phyloP scores from a whole-genome alignment of 805 yeast genomes.

The Millerozyma miso region DNA sequence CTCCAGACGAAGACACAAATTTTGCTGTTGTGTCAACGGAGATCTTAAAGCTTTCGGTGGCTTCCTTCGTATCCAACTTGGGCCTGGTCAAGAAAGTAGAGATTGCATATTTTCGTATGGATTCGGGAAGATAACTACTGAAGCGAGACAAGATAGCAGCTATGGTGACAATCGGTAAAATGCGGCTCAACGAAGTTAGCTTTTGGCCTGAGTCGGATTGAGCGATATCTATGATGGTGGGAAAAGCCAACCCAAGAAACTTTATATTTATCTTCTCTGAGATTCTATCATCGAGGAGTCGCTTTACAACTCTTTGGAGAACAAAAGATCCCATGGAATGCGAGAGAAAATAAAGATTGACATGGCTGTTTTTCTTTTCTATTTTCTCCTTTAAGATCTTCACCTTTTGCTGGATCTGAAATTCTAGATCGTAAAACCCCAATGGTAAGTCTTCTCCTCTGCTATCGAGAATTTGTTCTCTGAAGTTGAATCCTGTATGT shows the following conservation, averaged over 20 bases:
- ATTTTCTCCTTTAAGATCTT: slow-evolving; percentile 41
- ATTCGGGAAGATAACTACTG: slow-evolving; percentile 21
- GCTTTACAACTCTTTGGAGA: slow-evolving; percentile 46
- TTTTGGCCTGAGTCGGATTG: slow-evolving; percentile 30
- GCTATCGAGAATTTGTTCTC: slow-evolving; percentile 1
- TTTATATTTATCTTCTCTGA: slow-evolving; percentile 24
- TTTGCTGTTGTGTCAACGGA: slow-evolving; percentile 40
- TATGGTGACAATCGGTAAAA: slow-evolving; percentile 24
- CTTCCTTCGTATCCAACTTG: slow-evolving; percentile 10
- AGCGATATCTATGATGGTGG: slow-evolving; percentile 65
- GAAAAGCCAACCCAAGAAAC: slow-evolving; percentile 61
- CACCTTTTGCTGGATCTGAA: slow-evolving; percentile 57
- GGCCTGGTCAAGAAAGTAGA: slow-evolving; percentile 18
- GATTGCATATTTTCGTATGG: slow-evolving; percentile 18
- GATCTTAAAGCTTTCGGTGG: slow-evolving; percentile 28
- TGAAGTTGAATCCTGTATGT: slow-evolving; percentile 51
- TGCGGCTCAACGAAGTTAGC: slow-evolving; percentile 20
- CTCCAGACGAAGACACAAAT: slow-evolving; percentile 37
- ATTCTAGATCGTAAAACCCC: slow-evolving; percentile 39
- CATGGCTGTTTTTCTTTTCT: slow-evolving; percentile 7
- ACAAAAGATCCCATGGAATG: slow-evolving; percentile 74
- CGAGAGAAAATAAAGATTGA: slow-evolving; percentile 49
- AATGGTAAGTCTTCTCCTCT: slow-evolving; percentile 4
- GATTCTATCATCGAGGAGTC: slow-evolving; percentile 18
- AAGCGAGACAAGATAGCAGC: slow-evolving; percentile 21